Evolutionary conservation across 257 asterid genomes (phyloP).

Genomic region (Jacaranda mimosifolia): DNA sequence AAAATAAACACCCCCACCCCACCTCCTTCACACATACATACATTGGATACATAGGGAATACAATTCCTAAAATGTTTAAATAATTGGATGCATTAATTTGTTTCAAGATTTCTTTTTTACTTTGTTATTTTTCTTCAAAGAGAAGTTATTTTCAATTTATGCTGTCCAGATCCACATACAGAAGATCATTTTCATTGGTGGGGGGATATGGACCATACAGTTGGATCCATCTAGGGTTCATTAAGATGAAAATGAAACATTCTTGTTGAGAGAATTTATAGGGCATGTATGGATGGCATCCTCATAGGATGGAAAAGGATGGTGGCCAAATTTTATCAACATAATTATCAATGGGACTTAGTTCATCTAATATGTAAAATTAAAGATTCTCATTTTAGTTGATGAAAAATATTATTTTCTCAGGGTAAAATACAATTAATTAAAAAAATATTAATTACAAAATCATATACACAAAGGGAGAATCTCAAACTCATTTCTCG

Average conservation of each 20-base stretch:
- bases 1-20: neutral
- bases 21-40: neutral
- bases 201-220: constrained; percentile 60
- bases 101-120: neutral
- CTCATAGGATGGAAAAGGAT: constrained; percentile 52
- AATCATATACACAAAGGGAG: too few species aligned
- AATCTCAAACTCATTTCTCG: too few species aligned
- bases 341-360: neutral
- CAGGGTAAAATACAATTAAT: neutral
- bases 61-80: neutral
- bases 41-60: neutral
- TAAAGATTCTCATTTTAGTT: neutral
- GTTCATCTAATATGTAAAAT: neutral
- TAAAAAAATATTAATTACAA: too few species aligned
- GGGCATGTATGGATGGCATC: constrained; percentile 40
- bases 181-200: constrained; percentile 39
- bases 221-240: constrained; percentile 65
- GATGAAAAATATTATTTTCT: neutral
- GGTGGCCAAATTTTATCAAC: constrained; percentile 33
- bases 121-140: neutral
- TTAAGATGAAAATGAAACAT: constrained; percentile 65
- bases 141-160: constrained; percentile 36
- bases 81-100: neutral
- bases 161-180: constrained; percentile 29
- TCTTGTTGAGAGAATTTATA: constrained; percentile 51